phyloP scores from a whole-genome alignment of 257 asterid genomes.

The Petunia axillaris region DNA sequence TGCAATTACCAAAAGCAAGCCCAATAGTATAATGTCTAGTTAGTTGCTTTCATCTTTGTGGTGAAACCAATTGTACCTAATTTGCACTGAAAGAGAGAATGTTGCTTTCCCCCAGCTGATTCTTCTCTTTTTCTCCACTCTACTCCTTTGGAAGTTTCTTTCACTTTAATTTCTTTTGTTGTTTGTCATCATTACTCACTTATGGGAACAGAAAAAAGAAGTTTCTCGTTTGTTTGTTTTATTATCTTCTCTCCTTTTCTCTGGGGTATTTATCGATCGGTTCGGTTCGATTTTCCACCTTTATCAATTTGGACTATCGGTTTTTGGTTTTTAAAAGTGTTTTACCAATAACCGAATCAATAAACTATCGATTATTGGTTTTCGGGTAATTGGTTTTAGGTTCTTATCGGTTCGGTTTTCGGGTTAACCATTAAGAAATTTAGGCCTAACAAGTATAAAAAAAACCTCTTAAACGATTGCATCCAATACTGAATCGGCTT shows the following conservation, averaged over 20 bases:
- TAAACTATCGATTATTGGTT: no score
- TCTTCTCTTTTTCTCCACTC: constrained; percentile 12
- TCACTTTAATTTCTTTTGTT: not conserved
- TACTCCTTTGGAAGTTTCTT: not conserved
- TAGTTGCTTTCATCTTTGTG: not conserved
- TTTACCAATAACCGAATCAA: no score
- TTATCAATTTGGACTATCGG: no score
- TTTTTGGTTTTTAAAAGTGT: no score
- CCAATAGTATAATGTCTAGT: not conserved
- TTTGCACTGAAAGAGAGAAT: not conserved
- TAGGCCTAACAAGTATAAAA: no score
- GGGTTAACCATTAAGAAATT: no score
- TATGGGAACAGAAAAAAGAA: not conserved
- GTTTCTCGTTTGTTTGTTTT: not conserved
- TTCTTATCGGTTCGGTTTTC: no score
- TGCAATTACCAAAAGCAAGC: not conserved
- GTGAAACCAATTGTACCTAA: not conserved
- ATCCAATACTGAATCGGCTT: no score
- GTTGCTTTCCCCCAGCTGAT: not conserved
- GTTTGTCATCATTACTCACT: not conserved
- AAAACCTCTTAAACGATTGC: no score
- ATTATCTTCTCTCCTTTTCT: not conserved
- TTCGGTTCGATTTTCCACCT: no score
- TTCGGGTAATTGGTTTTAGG: no score
- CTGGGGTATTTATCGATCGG: no score